Evolutionary conservation across 1,139 yeast species (phyloP), one percentile per base, ranked within the genome.

Genomic region (Sugiyamaella japonica): DNA sequence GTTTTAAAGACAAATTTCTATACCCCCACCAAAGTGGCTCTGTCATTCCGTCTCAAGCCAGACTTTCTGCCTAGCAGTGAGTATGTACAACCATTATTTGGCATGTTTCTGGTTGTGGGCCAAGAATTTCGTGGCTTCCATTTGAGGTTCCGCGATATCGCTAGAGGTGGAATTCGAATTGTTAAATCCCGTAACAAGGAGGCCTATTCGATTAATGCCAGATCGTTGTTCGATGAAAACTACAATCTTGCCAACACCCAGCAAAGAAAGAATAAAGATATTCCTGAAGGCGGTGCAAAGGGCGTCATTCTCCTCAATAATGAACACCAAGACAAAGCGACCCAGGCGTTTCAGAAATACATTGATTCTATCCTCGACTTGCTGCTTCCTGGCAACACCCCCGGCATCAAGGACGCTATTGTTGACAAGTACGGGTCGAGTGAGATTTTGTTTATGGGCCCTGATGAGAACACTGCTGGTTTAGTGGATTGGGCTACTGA

Each of bases 251-350:
- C 99, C 43, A 84, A 86, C 59, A 93, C 99, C 44, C 99, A 93
- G 75, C 99, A 93, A 76, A 82, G 93, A 64, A 93, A 93, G 76
- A 93, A 93, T 75, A 93, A 93, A 77, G 99, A 93, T 76, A 93
- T 93, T 57, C 99, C 99, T 44, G 99, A 93, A 78, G 99, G 99
- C 70, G 99, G 99, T 45, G 89, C 98, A 48, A 93, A 93, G 73
- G 99, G 99, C 74, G 99, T 93, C 53, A 88, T 93, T 57, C 79
- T 93, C 66, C 79, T 93, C 63, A 91, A 91, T 69, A 68, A 73
- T 61, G 82, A 80, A 58, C 89, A 95, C 55, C 96, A 88, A 73
- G 87, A 83, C 51, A 83, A 85, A 69, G 90, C 96, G 48, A 84
- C 83, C 64, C 85, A 89, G 57, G 89, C 96, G 44, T 93, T 93